A percentile compares a stretch with the other conserved stretches of the same genome.
Conservation (phyloP, 108 stramenopile genomes). For the Conticribra weissflogii region DNA sequence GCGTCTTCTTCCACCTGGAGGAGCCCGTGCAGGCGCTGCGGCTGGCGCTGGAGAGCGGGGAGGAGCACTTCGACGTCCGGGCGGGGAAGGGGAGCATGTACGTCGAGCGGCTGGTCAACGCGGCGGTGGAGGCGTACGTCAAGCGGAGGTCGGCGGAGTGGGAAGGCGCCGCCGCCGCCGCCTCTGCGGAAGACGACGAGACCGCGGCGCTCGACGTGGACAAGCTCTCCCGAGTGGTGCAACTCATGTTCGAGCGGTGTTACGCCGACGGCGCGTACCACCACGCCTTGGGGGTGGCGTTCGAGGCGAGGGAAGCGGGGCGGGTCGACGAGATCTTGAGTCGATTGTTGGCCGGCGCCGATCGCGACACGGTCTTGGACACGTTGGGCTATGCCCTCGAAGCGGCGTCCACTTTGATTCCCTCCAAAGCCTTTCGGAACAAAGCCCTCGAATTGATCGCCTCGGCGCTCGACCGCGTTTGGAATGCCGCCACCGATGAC, state of each 20-base stretch:
- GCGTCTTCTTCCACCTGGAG: conserved; percentile 97
- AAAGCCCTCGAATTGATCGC: conserved; percentile 77
- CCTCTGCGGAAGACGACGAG: conserved; percentile 21
- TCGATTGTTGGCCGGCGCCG: neutral
- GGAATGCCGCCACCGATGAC: too few species aligned
- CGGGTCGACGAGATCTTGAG: conserved; percentile 59
- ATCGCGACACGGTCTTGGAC: neutral
- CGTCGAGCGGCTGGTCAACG: conserved; percentile 72
- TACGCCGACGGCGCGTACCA: conserved; percentile 80
- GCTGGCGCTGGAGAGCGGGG: conserved; percentile 85
- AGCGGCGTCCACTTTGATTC: conserved; percentile 59
- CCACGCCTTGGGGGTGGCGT: conserved; percentile 96
- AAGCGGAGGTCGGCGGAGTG: conserved; percentile 27
- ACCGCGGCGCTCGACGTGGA: conserved; percentile 72
- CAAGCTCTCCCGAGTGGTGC: conserved; percentile 90
- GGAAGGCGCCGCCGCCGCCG: conserved; percentile 15
- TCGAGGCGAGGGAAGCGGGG: conserved; percentile 80
- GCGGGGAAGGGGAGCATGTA: conserved; percentile 58
- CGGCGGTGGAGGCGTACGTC: conserved; percentile 84
- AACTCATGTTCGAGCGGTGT: conserved; percentile 92
- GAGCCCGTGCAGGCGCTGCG: conserved; percentile 96
- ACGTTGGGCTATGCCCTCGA: conserved; percentile 65
- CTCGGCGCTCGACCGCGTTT: conserved; percentile 36
- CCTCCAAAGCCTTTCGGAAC: conserved; percentile 76
- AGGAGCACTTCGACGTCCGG: conserved; percentile 79